Percentiles rank a stretch among this genome's conserved stretches.
These are phyloP conservation scores for Phytopythium chamaehyphon DNA, from an alignment of 352 stramenopile genomes.

Conservation along the genomic window DNA sequence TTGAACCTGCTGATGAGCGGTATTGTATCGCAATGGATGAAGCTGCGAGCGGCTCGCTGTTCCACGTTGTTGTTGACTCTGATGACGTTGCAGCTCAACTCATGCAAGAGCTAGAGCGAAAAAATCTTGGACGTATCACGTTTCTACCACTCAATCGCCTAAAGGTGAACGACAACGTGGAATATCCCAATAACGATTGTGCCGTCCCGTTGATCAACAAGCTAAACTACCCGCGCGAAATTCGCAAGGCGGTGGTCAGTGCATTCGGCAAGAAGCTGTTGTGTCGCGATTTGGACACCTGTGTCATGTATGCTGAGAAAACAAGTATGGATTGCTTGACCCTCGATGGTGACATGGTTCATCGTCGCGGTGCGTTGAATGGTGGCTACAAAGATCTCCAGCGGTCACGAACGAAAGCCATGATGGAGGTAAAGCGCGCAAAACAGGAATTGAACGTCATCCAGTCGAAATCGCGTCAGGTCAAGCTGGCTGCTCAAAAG, in stretches of 20 bases:
- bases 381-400: conserved; percentile 95
- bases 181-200: conserved; percentile 78
- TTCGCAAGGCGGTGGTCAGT: conserved; percentile 92
- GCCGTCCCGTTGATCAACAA: conserved; percentile 83
- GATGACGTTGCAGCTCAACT: conserved; percentile 94
- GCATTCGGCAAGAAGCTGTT: conserved; percentile 98
- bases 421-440: conserved; percentile 81
- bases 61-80: conserved; percentile 98
- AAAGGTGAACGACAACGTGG: conserved; percentile 78
- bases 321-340: conserved; percentile 98
- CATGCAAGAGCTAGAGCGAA: conserved; percentile 93
- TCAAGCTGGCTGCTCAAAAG: conserved; percentile 86
- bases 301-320: conserved; percentile 66
- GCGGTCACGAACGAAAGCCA: conserved; percentile 64
- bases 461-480: conserved; percentile 69
- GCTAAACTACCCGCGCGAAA: conserved; percentile 76
- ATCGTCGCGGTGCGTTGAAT: conserved; percentile 94
- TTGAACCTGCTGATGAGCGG: conserved; percentile 81
- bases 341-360: conserved; percentile 97
- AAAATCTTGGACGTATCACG: conserved; percentile 94
- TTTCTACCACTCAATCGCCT: conserved; percentile 95
- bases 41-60: conserved; percentile 94
- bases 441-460: conserved; percentile 73
- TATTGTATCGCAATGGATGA: conserved; percentile 96
- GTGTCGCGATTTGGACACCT: conserved; percentile 92